Evolutionary conservation across 805 yeast genomes (phyloP), one percentile per base, ranked within the genome.

Genomic region (Saccharomycopsis fodiens): DNA sequence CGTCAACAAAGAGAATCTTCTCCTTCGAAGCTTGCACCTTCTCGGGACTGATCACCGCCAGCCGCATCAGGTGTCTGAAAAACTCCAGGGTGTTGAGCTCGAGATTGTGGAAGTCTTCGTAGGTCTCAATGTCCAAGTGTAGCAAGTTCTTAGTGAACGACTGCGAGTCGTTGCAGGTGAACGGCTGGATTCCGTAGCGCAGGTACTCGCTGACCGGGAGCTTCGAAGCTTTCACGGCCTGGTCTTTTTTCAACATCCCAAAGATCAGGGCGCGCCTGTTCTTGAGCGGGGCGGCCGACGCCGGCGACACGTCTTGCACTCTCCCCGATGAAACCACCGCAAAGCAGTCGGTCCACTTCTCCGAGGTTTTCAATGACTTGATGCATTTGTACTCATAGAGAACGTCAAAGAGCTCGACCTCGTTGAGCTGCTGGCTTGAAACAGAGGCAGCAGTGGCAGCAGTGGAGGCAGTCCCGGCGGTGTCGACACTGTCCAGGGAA

Each of bases 381-480:
- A 46, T 43, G n/a, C 50, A 46, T 38, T 46, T 46, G 29, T 46
- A 46, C 6, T 36, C 42, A 19, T 46, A 46, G 6, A 46, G 37
- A 4, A 37, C 12, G 27, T 41, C 46, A 32, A 46, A 44, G 12
- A 46, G 23, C 16, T 46, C 47, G 16, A 36, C 42, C 22, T 46
- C 46, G 31, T 43, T 43, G 12, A 46, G 15, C n/a, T n/a, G 31
- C n/a, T 36, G 32, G 30, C 42, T 35, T 8, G 22, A 13, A 7
- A 16, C 22, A n/a, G n/a, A n/a, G 16, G 45, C 43, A 15, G 45
- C 10, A 13, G 38, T 36, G 4, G 17, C 45, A 16, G 25, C n/a
- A 36, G 47, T 16, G 17, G 10, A 12, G 2, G 29, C 13, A 3
- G 30, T 21, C 17, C n/a, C 32, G 13, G 21, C 22, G 19, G 17